phyloP scores from a whole-genome alignment of 1,284 basidiomycete genomes.

The Acaromyces ingoldii region DNA sequence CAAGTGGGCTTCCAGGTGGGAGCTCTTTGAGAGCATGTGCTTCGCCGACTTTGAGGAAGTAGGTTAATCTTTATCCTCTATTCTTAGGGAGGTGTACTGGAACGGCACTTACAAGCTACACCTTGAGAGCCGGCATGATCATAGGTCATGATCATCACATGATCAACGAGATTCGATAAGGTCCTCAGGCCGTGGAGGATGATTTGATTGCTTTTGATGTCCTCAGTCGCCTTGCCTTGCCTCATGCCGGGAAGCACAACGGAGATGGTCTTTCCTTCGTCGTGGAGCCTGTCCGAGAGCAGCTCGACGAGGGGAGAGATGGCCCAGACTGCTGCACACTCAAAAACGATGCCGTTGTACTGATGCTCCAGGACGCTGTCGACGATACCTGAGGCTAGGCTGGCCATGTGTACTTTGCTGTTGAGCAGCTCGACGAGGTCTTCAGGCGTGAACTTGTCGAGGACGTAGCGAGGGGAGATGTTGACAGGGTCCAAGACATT shows the following conservation, averaged over 20 bases:
- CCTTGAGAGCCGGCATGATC: slow-evolving; percentile 24
- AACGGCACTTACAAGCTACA: neutral
- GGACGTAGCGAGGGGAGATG: slow-evolving; percentile 23
- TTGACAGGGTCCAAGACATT: neutral
- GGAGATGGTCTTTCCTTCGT: slow-evolving; percentile 8
- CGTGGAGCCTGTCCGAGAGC: slow-evolving; percentile 6
- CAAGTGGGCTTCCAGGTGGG: slow-evolving; percentile 18
- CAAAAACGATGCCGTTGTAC: slow-evolving; percentile 25
- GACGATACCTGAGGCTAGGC: slow-evolving; percentile 4
- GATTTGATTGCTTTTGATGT: slow-evolving; percentile 16
- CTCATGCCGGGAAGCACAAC: slow-evolving; percentile 22
- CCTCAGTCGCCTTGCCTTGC: neutral
- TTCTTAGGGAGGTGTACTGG: neutral
- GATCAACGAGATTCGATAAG: slow-evolving; percentile 21
- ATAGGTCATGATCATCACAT: slow-evolving; percentile 32
- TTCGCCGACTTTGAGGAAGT: neutral
- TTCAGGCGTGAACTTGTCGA: slow-evolving; percentile 22
- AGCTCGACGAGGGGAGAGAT: slow-evolving; percentile 19
- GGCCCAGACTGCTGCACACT: slow-evolving; percentile 21
- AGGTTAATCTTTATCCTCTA: neutral
- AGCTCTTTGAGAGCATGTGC: slow-evolving; percentile 8
- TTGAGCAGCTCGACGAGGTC: slow-evolving; percentile 7
- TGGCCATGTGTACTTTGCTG: neutral
- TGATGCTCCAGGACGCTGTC: slow-evolving; percentile 2
- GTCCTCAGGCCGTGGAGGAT: slow-evolving; percentile 21